These are phyloP conservation scores for Acanthamoeba divionensis DNA, from an alignment of 208 protist genomes.

Conservation along the genomic window DNA sequence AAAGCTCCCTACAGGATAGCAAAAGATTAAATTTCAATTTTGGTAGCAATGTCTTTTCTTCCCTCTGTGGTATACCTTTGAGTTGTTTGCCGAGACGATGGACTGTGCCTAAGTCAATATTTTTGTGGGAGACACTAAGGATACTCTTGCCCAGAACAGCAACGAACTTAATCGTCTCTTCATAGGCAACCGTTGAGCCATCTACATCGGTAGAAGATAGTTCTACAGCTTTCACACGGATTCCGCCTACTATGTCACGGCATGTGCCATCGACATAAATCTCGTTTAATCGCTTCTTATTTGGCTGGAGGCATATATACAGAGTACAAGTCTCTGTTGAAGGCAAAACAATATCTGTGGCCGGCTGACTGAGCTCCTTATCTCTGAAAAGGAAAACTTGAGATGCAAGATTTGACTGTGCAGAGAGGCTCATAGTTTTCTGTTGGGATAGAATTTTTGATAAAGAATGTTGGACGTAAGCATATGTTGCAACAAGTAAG, in stretches of 20 bases:
- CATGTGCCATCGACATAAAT: slow-evolving; percentile 63
- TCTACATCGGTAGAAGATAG: background rate
- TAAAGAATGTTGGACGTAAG: background rate
- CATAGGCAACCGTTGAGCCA: slow-evolving; percentile 43
- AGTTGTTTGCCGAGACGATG: slow-evolving; percentile 31
- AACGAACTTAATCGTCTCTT: slow-evolving; percentile 68
- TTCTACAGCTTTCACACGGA: slow-evolving; percentile 62
- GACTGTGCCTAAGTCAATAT: slow-evolving; percentile 61
- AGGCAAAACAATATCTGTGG: slow-evolving; percentile 37
- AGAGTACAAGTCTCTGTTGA: slow-evolving; percentile 40
- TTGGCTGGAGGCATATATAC: slow-evolving; percentile 66
- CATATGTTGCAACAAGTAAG: background rate
- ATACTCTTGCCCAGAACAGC: slow-evolving; percentile 63
- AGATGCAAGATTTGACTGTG: slow-evolving; percentile 59
- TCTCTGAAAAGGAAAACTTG: slow-evolving; percentile 68
- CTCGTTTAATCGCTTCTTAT: slow-evolving; percentile 58
- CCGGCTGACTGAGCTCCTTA: slow-evolving; percentile 49
- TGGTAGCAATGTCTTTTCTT: no score
- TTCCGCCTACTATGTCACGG: slow-evolving; percentile 67
- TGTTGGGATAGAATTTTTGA: background rate
- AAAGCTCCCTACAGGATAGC: slow-evolving; percentile 15
- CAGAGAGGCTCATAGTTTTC: slow-evolving; percentile 28
- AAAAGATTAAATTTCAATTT: no score
- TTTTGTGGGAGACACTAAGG: slow-evolving; percentile 26
- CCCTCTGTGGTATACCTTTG: no score